Evolutionary conservation across 805 yeast genomes (phyloP).

Genomic region (Lipomyces mesembrius): DNA sequence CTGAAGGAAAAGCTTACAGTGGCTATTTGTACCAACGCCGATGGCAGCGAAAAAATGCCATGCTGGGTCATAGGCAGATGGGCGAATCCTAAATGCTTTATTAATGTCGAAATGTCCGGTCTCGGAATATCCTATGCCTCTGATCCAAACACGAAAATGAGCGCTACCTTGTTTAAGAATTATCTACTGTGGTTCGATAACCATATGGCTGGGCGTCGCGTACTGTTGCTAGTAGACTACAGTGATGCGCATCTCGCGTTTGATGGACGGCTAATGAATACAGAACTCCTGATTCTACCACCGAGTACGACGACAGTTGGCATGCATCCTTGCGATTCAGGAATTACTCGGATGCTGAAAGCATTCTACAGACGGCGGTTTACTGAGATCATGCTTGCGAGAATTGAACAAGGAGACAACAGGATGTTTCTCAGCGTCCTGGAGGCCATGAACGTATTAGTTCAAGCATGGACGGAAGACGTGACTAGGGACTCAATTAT

Average conservation of each 20-base stretch:
- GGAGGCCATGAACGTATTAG: slow-evolving; percentile 32
- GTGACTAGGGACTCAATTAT: slow-evolving; percentile 17
- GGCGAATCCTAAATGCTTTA: slow-evolving; percentile 24
- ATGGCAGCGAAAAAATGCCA: slow-evolving; percentile 31
- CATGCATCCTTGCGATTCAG: slow-evolving; percentile 26
- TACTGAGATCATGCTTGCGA: slow-evolving; percentile 26
- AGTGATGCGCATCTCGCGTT: slow-evolving; percentile 24
- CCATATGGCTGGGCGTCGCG: slow-evolving; percentile 30
- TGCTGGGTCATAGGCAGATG: slow-evolving; percentile 27
- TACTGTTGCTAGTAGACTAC: slow-evolving; percentile 31
- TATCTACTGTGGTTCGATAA: slow-evolving; percentile 34
- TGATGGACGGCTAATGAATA: slow-evolving; percentile 17
- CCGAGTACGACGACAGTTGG: slow-evolving; percentile 19
- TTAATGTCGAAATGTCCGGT: slow-evolving; percentile 23
- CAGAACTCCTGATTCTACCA: slow-evolving; percentile 30
- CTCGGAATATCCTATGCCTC: slow-evolving; percentile 24
- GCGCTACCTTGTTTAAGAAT: slow-evolving; percentile 23
- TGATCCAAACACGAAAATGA: slow-evolving; percentile 21
- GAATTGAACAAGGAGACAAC: slow-evolving; percentile 16
- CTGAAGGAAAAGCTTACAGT: slow-evolving; percentile 24
- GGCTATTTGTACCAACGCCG: slow-evolving; percentile 27
- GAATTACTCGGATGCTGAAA: slow-evolving; percentile 27
- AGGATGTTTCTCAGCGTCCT: slow-evolving; percentile 16
- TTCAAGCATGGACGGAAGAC: slow-evolving; percentile 34
- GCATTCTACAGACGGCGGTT: slow-evolving; percentile 31